phyloP scores from a whole-genome alignment of 768 basidiomycete species.

The Fistulinella prunicolor region DNA sequence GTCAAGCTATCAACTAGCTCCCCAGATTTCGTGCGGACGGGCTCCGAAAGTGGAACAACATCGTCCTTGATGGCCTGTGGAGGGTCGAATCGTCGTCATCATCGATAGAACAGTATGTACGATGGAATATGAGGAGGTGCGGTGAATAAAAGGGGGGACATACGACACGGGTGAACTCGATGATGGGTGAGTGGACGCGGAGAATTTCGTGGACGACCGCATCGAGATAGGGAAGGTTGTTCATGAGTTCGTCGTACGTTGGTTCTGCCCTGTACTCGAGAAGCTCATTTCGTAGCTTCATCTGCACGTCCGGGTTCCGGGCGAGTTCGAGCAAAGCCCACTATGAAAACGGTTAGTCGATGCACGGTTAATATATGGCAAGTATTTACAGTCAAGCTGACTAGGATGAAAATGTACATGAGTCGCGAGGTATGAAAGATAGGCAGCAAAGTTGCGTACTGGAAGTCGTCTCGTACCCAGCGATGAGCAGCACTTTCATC shows the following conservation, averaged over 20 bases:
- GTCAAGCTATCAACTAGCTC: neutral
- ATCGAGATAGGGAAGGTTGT: neutral
- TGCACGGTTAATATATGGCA: neutral
- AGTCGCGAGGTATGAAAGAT: neutral
- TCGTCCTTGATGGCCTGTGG: neutral
- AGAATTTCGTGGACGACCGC: conserved; percentile 41
- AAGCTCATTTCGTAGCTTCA: neutral
- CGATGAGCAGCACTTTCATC: conserved; percentile 5
- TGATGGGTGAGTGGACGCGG: neutral
- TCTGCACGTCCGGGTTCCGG: neutral
- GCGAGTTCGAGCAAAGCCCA: neutral
- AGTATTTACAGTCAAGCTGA: neutral
- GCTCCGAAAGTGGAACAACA: neutral
- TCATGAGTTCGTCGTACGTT: neutral
- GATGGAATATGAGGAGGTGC: neutral
- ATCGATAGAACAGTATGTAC: neutral
- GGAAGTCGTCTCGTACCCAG: neutral
- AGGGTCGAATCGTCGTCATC: neutral
- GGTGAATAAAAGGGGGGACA: neutral
- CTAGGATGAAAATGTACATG: neutral
- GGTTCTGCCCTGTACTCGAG: neutral
- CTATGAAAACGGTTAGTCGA: neutral
- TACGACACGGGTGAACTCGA: neutral
- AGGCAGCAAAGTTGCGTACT: neutral
- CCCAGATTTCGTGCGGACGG: neutral